Evolutionary conservation across 2,329 filamentous ascomycete genomes (phyloP).

Genomic region (Curvularia lunata): DNA sequence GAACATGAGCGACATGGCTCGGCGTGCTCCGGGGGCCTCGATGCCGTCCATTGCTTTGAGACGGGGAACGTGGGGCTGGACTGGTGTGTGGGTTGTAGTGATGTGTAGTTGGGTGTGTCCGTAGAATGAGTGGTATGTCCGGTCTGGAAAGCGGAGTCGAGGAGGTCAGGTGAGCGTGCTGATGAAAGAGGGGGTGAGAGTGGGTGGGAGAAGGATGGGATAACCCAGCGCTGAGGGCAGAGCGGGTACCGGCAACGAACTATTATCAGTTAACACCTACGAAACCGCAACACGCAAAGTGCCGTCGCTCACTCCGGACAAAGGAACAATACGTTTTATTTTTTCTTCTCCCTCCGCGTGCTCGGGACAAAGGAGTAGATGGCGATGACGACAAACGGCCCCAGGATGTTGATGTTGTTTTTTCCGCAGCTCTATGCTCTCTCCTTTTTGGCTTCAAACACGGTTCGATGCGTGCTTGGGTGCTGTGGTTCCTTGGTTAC

Average conservation of each 20-base stretch:
- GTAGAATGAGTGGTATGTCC: neutral
- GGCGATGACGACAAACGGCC: neutral
- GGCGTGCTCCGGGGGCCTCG: slow-evolving; percentile 35
- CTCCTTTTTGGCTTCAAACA: neutral
- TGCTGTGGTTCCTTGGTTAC: slow-evolving; percentile 9
- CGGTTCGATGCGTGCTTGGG: neutral
- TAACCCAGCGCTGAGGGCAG: slow-evolving; percentile 5
- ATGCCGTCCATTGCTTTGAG: slow-evolving; percentile 20
- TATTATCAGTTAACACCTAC: neutral
- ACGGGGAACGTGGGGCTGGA: neutral
- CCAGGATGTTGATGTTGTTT: no score
- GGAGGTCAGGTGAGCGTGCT: slow-evolving; percentile 15
- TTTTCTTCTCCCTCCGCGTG: neutral
- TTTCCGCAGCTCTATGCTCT: neutral
- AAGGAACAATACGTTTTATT: neutral
- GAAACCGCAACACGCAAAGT: neutral
- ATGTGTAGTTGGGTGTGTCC: neutral
- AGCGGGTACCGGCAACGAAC: slow-evolving; percentile 10
- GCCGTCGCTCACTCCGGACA: neutral
- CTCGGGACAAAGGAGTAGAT: neutral
- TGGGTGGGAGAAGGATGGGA: slow-evolving; percentile 4
- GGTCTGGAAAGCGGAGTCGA: slow-evolving; percentile 16
- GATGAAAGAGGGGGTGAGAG: neutral
- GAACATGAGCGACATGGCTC: slow-evolving; percentile 43
- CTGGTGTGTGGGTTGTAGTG: neutral